Base-by-base conservation (phyloP, 2,329 filamentous ascomycete genomes). In the Paecilomyces fulvus region DNA sequence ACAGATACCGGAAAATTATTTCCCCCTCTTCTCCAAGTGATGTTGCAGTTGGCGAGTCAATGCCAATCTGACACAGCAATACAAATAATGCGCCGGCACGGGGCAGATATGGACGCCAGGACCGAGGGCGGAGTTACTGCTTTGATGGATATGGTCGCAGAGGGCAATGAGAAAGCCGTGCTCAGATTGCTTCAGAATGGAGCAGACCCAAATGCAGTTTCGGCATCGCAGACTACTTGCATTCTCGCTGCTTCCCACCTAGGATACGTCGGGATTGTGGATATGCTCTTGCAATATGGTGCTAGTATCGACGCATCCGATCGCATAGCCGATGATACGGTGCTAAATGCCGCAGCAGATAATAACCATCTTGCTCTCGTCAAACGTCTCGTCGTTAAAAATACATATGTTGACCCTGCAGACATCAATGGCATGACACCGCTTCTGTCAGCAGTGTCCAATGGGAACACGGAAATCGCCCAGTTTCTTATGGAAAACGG, bases 401-500 rank as follows among this genome's bases (percentile, higher is more conserved):
- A 55, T 1, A 58, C 55, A 14, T 37, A 62, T 17, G 30, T 60
- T 21, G 43, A 58, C 7, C 11, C 10, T 1, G 10, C 14, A 1
- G 52, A 49, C n/a, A 9, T 23, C 1, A 48, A 56, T 28, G 51
- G 52, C 5, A n/a, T 30, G n/a, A 59, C 52, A 25, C 48, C 58
- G 17, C 52, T 63, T 9, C 25, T 43, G 7, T 53, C 28, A 0
- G 61, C 61, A 14, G 53, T 53, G 2, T 25, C 5, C 20, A 11
- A n/a, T 4, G 51, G 37, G 6, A 23, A 58, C 2, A 3, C 58
- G 1, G 23, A 57, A 1, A 53, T 62, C 52, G 55, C 63, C 10
- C 8, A 58, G 2, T 30, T 68, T 12, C 62, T 70, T 14, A 14
- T 68, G 1, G 30, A 58, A 3, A 25, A 37, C 1, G 63, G 62